These are phyloP conservation scores for Zygoascus sp. DNA, from an alignment of 1,139 yeast genomes.

Conservation along the genomic window DNA sequence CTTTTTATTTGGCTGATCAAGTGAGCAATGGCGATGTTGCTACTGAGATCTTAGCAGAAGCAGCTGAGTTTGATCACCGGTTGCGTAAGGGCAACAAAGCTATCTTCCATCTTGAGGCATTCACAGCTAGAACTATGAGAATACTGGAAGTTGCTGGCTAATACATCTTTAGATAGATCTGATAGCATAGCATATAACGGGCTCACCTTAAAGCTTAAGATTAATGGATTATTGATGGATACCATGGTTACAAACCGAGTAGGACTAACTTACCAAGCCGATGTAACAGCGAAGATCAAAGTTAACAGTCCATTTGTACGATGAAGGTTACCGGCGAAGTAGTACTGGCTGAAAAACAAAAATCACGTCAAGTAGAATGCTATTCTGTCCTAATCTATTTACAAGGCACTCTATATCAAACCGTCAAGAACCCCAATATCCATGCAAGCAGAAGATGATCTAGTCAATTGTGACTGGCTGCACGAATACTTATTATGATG, in stretches of 20 bases:
- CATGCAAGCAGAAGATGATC: neutral
- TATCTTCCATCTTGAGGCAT: constrained; percentile 93
- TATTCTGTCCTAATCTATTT: neutral
- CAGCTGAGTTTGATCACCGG: constrained; percentile 81
- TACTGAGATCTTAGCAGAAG: constrained; percentile 56
- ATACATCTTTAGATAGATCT: neutral
- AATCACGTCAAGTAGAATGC: neutral
- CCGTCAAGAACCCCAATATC: neutral
- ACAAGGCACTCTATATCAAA: neutral
- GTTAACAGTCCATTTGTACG: too few species aligned
- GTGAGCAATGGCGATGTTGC: constrained; percentile 42
- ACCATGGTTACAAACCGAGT: too few species aligned
- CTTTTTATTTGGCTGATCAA: constrained; percentile 50
- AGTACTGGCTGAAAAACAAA: too few species aligned
- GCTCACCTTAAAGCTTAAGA: too few species aligned
- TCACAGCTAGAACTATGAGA: constrained; percentile 82
- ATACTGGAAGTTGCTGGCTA: constrained; percentile 38
- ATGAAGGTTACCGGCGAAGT: too few species aligned
- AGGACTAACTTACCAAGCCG: too few species aligned
- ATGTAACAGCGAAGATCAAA: too few species aligned
- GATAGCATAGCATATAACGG: neutral
- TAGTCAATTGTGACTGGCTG: neutral
- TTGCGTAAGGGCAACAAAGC: constrained; percentile 81
- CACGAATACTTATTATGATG: neutral
- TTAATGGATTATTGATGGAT: too few species aligned